Base-by-base conservation (phyloP, 306 rosid species). In the Cercis canadensis region DNA sequence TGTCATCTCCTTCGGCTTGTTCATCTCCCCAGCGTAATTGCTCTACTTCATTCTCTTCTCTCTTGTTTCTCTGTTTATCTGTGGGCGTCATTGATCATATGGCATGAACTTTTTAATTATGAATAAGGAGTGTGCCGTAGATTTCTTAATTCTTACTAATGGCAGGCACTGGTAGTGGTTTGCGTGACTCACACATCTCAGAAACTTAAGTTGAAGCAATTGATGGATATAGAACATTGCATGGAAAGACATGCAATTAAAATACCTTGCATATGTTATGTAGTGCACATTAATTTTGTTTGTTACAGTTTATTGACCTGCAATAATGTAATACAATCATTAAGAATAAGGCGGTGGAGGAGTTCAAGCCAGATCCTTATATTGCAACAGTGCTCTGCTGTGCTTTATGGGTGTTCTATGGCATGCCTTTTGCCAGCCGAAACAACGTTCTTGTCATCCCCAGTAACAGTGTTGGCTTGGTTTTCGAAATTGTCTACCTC, bases 391-490 rank as follows among this genome's bases (percentile, higher is more conserved):
- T 73, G 0, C 57, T 85, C 4, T 82, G 82, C 46, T 85, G 89
- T 70, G 1, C 80, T 62, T 75, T 60, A 1, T 85, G 89, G 89
- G 4, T 74, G 2, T 74, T 76, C 18, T 85, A 85, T 32, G 89
- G 89, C 11, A 45, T 82, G 84, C 89, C 89, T 0, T 67, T 82
- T 19, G 80, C 82, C 33, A 80, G 76, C 55, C 83, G 82, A n/a
- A 56, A 85, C 45, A 85, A 85, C 49, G 21, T 56, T 44, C 75
- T 85, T 9, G 85, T 85, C 1, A 36, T 68, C 71, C 75, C 89
- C 43, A 82, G 76, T 14, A 85, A 85, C 11, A 33, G 59, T 11
- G 51, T 74, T 37, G 89, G 89, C 0, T 78, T 85, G 9, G 56
- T 14, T 0, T 7, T 85, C 0, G 85, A 79, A 76, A 56, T 82